Base-by-base conservation (phyloP, 1,139 yeast species). In the Yamadazyma dushanensis region DNA sequence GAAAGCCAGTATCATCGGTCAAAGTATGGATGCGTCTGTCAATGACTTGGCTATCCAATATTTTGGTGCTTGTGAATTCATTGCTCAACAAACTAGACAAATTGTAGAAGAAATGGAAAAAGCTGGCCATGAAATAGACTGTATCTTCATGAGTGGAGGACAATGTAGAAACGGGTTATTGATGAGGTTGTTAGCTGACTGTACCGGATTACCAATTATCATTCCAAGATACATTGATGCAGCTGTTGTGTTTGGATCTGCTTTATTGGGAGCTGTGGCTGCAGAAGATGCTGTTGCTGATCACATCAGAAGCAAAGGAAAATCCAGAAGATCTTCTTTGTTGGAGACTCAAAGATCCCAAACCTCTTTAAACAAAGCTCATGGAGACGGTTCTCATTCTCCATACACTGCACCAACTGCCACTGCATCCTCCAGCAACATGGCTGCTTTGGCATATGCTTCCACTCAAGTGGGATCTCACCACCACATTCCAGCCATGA, bases 61-160 rank as follows among this genome's bases (percentile, higher is more conserved):
- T 57, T 74, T 90, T 38, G 97, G 87, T 15, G 96, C 97, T 8
- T 88, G 96, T 61, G 98, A 92, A 63, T 92, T 92, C 54, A 90
- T 92, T 60, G 97, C 96, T 37, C 96, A 89, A 59, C 98, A 92
- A 65, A 90, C 97, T 1, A 78, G 97, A 54, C 98, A 92, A 55
- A 92, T 92, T 55, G 81, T 92, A 23, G 95, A 87, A 47, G 80
- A 81, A 40, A 83, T 92, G 86, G 81, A 79, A 51, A 65, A 72
- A 37, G 71, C 83, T 3, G 98, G 98, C 5, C 96, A 90, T 64
- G 50, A 69, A 15, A 78, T 92, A 45, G 68, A 74, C 25, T 76
- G 88, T 31, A 80, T 92, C 43, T 92, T 83, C 63, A 82, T 92
- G 80, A 83, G 95, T 47, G 98, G 98, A 38, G 97, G 98, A 19